Evolutionary conservation across 2,329 filamentous ascomycete species (phyloP), one percentile per base, ranked within the genome.

Genomic region (Diaporthe vexans): DNA sequence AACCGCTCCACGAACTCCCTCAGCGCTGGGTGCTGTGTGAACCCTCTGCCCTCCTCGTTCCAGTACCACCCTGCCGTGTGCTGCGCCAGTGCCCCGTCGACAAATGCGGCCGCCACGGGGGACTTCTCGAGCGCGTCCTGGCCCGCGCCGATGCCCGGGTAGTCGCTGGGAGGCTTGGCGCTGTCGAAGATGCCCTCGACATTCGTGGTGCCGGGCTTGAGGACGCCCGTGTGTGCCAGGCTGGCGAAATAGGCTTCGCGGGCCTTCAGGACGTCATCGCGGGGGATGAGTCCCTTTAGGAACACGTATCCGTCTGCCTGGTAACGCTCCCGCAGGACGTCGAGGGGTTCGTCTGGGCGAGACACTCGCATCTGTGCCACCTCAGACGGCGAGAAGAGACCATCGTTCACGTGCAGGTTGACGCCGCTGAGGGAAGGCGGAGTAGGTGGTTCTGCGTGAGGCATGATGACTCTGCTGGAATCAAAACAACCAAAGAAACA

Each of bases 151-250:
- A 91, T 89, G 1, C 87, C 87, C 0, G 87, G 87, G 73, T 84
- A 89, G 52, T 88, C 82, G 21, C 81, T 78, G 15, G 82, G 80
- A 51, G 84, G 79, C 71, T 86, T 86, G 0, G 80, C 72, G 0
- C 81, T 65, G 77, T 89, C 84, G 77, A 90, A 91, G 72, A 91
- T 85, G 0, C 90, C 89, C 1, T 89, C 84, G 0, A 89, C 85
- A 0, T 88, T 83, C 6, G 84, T 79, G 0, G 87, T 88, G 48
- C 85, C 87, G 0, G 88, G 86, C 74, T 89, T 87, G 1, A 92
- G 81, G 48, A 92, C 86, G 0, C 88, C 89, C 37, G 86, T 91
- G 1, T 89, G 85, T 1, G 86, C 82, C 7, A 92, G 82, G 57
- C 86, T 86, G 4, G 82, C 80, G 79, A 91, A 91, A 79, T 91